Evolutionary conservation across 106 monocot species (phyloP).

Genomic region (Xerophyta viscosa): DNA sequence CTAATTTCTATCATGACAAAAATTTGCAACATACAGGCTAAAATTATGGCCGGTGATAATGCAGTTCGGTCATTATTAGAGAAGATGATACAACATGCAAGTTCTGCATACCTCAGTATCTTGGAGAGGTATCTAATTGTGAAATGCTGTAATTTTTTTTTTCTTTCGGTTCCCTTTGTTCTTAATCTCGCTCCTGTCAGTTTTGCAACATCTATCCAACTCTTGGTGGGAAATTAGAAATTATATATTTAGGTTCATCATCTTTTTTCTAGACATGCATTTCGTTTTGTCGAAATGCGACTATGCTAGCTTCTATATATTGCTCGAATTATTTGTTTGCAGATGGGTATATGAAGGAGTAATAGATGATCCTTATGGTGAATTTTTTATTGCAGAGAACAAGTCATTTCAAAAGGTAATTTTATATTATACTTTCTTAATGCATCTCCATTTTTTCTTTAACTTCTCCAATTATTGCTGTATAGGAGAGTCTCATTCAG

Average conservation of each 20-base stretch:
- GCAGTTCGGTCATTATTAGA: constrained; percentile 76
- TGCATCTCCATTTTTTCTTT: no score
- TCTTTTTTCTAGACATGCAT: no score
- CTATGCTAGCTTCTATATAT: no score
- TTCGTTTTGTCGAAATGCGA: no score
- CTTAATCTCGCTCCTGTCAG: no score
- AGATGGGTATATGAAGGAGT: constrained; percentile 99
- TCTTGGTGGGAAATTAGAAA: no score
- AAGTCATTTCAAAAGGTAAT: constrained; percentile 90
- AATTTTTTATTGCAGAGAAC: constrained; percentile 99
- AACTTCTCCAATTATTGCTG: no score
- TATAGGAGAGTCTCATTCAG: constrained; percentile 91
- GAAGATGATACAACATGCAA: constrained; percentile 88
- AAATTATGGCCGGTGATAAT: constrained; percentile 96
- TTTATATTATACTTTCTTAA: neutral
- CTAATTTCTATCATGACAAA: constrained; percentile 3
- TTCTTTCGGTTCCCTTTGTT: no score
- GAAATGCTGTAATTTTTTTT: no score
- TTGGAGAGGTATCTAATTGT: constrained; percentile 69
- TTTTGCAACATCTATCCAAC: no score
- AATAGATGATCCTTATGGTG: constrained; percentile 95
- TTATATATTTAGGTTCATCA: no score
- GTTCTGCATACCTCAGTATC: constrained; percentile 79
- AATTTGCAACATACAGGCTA: constrained; percentile 42
- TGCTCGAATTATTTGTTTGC: constrained; percentile 3